A percentile compares a stretch with the other conserved stretches of the same genome.
Conservation (phyloP, 352 stramenopile genomes). For the Phytophthora crassamura region DNA sequence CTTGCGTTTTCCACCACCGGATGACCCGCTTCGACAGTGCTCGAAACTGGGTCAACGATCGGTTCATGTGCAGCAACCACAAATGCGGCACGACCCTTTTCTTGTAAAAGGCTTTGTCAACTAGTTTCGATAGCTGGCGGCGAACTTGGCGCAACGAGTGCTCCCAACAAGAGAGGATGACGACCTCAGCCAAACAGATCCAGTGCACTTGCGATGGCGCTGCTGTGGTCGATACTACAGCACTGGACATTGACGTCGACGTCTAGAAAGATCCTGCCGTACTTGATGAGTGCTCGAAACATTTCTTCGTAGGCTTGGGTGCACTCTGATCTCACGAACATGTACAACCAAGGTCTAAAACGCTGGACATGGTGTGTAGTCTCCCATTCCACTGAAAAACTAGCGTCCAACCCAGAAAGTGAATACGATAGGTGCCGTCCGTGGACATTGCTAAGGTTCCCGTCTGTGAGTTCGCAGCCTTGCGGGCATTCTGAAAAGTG, state of each 20-base stretch:
- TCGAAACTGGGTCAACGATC: background rate
- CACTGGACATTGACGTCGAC: background rate
- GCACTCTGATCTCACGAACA: background rate
- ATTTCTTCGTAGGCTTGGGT: background rate
- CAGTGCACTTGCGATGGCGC: background rate
- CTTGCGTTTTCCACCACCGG: background rate
- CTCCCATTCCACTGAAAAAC: background rate
- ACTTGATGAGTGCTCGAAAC: slow-evolving; percentile 1
- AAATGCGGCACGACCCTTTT: background rate
- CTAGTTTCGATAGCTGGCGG: background rate
- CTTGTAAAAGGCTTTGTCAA: slow-evolving; percentile 6
- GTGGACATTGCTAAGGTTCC: background rate
- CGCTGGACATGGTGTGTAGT: background rate
- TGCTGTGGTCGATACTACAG: slow-evolving; percentile 2
- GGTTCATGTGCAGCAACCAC: background rate
- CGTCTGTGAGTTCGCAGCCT: background rate
- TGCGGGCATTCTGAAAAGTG: background rate
- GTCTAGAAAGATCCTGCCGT: background rate
- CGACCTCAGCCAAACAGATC: background rate
- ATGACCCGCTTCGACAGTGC: background rate
- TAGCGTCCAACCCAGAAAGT: slow-evolving; percentile 2
- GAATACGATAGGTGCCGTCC: background rate
- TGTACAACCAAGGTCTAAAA: slow-evolving; percentile 5
- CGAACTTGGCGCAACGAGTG: background rate
- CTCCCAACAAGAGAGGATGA: slow-evolving; percentile 7